These are phyloP conservation scores for Diaporthe vexans DNA, from an alignment of 2,329 filamentous ascomycete genomes.

Conservation along the genomic window DNA sequence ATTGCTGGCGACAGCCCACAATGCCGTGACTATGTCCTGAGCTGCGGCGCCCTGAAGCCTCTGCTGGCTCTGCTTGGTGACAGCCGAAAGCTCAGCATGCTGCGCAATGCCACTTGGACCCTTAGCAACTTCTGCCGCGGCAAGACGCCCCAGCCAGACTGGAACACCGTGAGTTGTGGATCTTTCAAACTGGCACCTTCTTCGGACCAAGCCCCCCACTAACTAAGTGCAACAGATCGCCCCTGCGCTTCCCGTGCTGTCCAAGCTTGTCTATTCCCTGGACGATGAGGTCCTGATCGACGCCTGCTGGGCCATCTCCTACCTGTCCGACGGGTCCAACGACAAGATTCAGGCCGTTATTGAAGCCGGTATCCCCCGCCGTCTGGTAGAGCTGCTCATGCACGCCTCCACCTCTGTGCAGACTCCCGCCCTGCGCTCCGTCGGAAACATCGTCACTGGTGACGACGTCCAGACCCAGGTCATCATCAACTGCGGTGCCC, in stretches of 20 bases:
- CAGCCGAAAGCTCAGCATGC: constrained; percentile 99
- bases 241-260: constrained; percentile 92
- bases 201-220: constrained; percentile 25
- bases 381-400: constrained; percentile 96
- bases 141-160: constrained; percentile 98
- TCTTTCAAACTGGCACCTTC: neutral
- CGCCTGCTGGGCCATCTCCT: constrained; percentile 99
- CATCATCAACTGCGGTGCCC: constrained; percentile 97
- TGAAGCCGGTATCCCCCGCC: constrained; percentile 95
- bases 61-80: constrained; percentile 92
- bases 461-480: constrained; percentile 99
- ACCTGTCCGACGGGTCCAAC: constrained; percentile 96
- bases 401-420: constrained; percentile 98
- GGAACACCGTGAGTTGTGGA: constrained; percentile 83
- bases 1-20: constrained; percentile 98
- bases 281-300: constrained; percentile 99
- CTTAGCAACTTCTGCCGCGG: constrained; percentile 99
- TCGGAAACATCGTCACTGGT: constrained; percentile 98
- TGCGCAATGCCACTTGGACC: constrained; percentile 98
- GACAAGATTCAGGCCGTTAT: constrained; percentile 99
- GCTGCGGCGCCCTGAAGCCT: constrained; percentile 90
- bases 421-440: constrained; percentile 95
- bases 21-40: constrained; percentile 96
- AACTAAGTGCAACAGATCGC: constrained; percentile 75
- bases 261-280: constrained; percentile 98